Percentiles rank a stretch among this genome's conserved stretches.
These are phyloP conservation scores for Backusella circina DNA, from an alignment of 192 early-diverging fungal species.

Conservation along the genomic window DNA sequence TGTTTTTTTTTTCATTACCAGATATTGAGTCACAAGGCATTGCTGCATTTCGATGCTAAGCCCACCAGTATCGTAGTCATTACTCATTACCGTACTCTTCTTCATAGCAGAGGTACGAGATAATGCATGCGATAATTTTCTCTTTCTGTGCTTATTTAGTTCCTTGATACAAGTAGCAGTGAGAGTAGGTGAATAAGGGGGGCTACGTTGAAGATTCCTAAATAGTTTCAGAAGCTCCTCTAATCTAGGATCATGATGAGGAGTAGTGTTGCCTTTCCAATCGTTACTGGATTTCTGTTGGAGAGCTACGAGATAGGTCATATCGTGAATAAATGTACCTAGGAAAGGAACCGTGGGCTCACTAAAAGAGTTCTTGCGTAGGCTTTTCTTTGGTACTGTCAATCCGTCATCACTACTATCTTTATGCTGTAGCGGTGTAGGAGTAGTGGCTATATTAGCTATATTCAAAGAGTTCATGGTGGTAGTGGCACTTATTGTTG, in stretches of 20 bases:
- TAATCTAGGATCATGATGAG: slow-evolving; percentile 43
- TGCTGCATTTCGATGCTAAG: slow-evolving; percentile 49
- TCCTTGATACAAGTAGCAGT: slow-evolving; percentile 43
- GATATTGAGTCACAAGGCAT: slow-evolving; percentile 57
- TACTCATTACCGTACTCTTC: slow-evolving; percentile 24
- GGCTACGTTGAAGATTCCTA: slow-evolving; percentile 49
- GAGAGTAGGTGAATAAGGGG: slow-evolving; percentile 44
- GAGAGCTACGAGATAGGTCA: slow-evolving; percentile 62
- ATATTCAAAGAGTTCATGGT: background rate
- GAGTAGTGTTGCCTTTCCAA: background rate
- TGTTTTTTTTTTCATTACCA: slow-evolving; percentile 38
- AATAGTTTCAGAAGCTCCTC: slow-evolving; percentile 56
- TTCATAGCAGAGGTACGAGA: slow-evolving; percentile 42
- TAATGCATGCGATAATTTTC: slow-evolving; percentile 41
- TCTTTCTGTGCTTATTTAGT: slow-evolving; percentile 41
- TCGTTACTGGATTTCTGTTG: background rate
- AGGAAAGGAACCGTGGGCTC: slow-evolving; percentile 69
- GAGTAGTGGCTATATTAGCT: background rate
- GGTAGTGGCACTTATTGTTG: background rate
- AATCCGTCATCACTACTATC: slow-evolving; percentile 14
- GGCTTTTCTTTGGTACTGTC: background rate
- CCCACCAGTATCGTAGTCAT: slow-evolving; percentile 34
- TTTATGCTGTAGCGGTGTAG: slow-evolving; percentile 6
- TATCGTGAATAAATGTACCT: slow-evolving; percentile 75
- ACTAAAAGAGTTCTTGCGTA: slow-evolving; percentile 7